phyloP scores from a whole-genome alignment of 306 rosid genomes.

The Corylus avellana region DNA sequence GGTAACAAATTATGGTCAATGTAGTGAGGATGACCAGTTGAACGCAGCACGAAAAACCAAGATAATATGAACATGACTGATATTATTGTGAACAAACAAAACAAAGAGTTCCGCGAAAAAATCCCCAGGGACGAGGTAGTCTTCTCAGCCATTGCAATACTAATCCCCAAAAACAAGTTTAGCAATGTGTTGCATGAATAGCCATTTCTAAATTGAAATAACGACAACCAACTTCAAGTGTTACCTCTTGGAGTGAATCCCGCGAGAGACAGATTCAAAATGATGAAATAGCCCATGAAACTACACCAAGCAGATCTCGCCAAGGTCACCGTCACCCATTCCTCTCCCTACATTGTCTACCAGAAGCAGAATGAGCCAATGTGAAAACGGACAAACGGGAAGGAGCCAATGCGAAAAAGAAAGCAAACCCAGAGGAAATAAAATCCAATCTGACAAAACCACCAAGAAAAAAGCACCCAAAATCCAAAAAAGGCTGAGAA shows the following conservation, averaged over 20 bases:
- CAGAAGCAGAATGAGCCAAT: no score
- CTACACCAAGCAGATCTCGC: constrained; percentile 3
- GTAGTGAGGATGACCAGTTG: constrained; percentile 34
- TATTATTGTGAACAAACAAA: constrained; percentile 48
- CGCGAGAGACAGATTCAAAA: constrained; percentile 3
- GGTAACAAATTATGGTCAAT: constrained; percentile 39
- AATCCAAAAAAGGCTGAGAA: neutral
- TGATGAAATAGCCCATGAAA: constrained; percentile 20
- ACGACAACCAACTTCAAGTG: neutral
- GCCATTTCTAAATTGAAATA: neutral
- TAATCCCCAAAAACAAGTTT: constrained; percentile 11
- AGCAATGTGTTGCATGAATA: constrained; percentile 11
- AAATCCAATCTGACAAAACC: constrained; percentile 12
- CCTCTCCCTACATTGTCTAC: neutral
- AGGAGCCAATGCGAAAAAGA: neutral
- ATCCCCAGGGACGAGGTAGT: constrained; percentile 35
- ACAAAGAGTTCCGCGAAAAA: constrained; percentile 49
- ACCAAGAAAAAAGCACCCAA: neutral
- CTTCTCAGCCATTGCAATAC: constrained; percentile 52
- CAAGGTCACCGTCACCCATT: neutral
- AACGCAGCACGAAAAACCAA: constrained; percentile 63
- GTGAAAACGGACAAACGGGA: constrained; percentile 5
- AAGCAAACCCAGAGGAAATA: constrained; percentile 22
- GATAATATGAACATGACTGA: constrained; percentile 54
- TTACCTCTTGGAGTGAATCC: neutral